These are phyloP conservation scores for Rhodocollybia butyracea DNA, from an alignment of 768 basidiomycete species.

Conservation along the genomic window DNA sequence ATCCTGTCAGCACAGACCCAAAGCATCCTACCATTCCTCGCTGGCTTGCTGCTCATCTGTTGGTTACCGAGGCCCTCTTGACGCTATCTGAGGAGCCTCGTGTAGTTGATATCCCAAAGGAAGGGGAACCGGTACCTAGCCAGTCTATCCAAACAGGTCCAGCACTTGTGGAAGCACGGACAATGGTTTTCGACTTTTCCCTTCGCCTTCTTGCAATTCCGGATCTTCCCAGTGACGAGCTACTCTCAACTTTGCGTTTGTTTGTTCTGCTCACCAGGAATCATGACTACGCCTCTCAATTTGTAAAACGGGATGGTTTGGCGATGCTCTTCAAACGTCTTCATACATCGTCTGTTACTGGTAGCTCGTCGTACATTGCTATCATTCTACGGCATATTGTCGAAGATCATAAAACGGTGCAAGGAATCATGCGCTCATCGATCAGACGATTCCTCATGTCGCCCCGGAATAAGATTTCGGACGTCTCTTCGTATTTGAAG, in stretches of 20 bases:
- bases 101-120: conserved; percentile 61
- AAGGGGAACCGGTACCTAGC: conserved; percentile 57
- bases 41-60: conserved; percentile 85
- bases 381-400: conserved; percentile 91
- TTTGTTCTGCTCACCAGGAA: conserved; percentile 84
- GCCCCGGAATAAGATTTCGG: conserved; percentile 63
- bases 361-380: conserved; percentile 79
- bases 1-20: conserved; percentile 44
- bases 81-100: conserved; percentile 72
- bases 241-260: conserved; percentile 77
- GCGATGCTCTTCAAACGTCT: conserved; percentile 63
- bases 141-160: conserved; percentile 60
- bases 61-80: conserved; percentile 83
- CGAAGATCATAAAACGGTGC: conserved; percentile 68
- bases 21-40: conserved; percentile 62
- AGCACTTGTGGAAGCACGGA: conserved; percentile 54
- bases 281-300: conserved; percentile 55
- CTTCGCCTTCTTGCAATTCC: conserved; percentile 64
- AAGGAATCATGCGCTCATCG: conserved; percentile 76
- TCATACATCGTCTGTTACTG: conserved; percentile 54
- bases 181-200: conserved; percentile 72
- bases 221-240: conserved; percentile 72
- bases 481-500: conserved; percentile 70
- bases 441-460: conserved; percentile 79
- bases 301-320: conserved; percentile 68